Conservation (phyloP, 2,329 filamentous ascomycete species). For the Clonostachys sp. region DNA sequence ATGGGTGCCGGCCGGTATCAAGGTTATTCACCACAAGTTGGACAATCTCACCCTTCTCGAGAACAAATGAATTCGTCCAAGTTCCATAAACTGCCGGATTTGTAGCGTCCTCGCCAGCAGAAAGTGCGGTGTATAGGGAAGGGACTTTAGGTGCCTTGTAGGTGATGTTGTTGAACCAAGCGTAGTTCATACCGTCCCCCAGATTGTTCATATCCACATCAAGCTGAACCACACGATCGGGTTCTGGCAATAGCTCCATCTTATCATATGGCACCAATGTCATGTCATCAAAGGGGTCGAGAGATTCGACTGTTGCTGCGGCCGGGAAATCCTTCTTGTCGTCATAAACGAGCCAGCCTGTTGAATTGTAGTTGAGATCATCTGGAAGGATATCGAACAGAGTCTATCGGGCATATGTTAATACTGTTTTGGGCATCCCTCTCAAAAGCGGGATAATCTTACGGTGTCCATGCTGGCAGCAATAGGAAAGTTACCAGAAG, state of each 20-base stretch:
- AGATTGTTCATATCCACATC: slow-evolving; percentile 59
- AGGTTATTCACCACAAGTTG: slow-evolving; percentile 75
- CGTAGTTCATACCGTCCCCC: slow-evolving; percentile 53
- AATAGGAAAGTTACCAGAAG: slow-evolving; percentile 60
- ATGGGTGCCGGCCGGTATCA: slow-evolving; percentile 67
- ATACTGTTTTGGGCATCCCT: background rate
- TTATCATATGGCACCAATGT: slow-evolving; percentile 65
- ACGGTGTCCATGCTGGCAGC: slow-evolving; percentile 66
- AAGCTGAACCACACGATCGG: slow-evolving; percentile 60
- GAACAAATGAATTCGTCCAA: slow-evolving; percentile 62
- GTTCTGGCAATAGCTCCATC: slow-evolving; percentile 51
- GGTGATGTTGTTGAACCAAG: slow-evolving; percentile 73
- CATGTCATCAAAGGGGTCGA: slow-evolving; percentile 70
- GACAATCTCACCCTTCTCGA: slow-evolving; percentile 63
- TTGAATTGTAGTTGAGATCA: slow-evolving; percentile 63
- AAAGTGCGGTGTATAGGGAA: slow-evolving; percentile 71
- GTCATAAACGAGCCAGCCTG: slow-evolving; percentile 59
- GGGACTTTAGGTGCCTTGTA: slow-evolving; percentile 74
- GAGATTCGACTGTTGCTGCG: slow-evolving; percentile 52
- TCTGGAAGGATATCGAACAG: slow-evolving; percentile 66
- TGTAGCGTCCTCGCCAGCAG: slow-evolving; percentile 51
- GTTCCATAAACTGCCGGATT: slow-evolving; percentile 61
- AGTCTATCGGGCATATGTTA: slow-evolving; percentile 25
- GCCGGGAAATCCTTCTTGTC: slow-evolving; percentile 34
- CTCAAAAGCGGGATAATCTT: slow-evolving; percentile 8